Base-by-base conservation (phyloP, 768 basidiomycete genomes). In the Russula lepida region DNA sequence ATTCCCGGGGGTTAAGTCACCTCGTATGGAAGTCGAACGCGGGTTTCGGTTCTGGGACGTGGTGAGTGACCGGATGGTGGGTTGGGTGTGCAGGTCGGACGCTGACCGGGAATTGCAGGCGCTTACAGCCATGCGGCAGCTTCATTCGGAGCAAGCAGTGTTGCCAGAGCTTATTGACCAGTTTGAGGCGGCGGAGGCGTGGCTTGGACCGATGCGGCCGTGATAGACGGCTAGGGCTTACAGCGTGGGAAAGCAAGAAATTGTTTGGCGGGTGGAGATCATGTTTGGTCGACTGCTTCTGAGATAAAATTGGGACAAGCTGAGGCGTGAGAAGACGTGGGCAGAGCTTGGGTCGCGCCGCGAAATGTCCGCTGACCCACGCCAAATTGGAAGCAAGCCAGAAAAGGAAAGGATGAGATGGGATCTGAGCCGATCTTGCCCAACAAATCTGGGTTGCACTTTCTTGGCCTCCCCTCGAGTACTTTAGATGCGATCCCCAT, bases 1-100 rank as follows among this genome's bases (percentile, higher is more conserved):
- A 58, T 98, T 98, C 80, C 82, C 87, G 21, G 93, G 91, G 23
- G 91, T 99, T 67, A 95, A 94, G 78, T 73, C 69, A 59, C 92
- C 95, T 4, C 84, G 86, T 74, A 76, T 77, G 63, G 95, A 98
- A 79, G 89, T 99, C 60, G 93, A 97, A 74, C 77, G 95, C 53
- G 95, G 95, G 6, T 98, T 99, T 79, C 80, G 95, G 69, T 99
- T 98, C 79, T 99, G 95, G 95, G 93, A 98, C 72, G 81, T 95
- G 74, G 95, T 97, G 71, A 76, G 93, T 83, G 93, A 83, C 13
- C 50, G 62, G 55, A 48, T 43, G 49, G 49, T 62, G 51, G 19
- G 41, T n/a, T n/a, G 21, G 43, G 51, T 49, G 63, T 56, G 59
- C 46, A 37, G 59, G 21, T 44, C 59, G 52, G 54, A 28, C 23